A percentile compares a stretch with the other conserved stretches of the same genome.
phyloP scores from a whole-genome alignment of 1,139 yeast species.

The Kodamaea plutei region DNA sequence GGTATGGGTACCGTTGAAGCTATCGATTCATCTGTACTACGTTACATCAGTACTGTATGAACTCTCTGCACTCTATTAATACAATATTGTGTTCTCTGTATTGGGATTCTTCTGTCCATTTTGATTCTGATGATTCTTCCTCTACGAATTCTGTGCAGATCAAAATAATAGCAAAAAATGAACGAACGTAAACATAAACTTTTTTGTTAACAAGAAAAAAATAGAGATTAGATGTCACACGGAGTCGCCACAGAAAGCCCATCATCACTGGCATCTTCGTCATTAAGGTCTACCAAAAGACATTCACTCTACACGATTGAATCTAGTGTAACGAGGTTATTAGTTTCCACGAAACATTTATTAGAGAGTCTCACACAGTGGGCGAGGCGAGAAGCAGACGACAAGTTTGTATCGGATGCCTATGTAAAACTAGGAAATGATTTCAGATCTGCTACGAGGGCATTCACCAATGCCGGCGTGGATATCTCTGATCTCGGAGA shows the following conservation, averaged over 20 bases:
- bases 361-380: conserved; percentile 84
- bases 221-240: conserved; percentile 5
- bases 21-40: no score
- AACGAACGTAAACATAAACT: neutral
- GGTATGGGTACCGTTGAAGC: no score
- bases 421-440: conserved; percentile 93
- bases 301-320: conserved; percentile 63
- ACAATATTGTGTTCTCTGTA: no score
- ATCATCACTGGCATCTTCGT: conserved; percentile 7
- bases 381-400: conserved; percentile 79
- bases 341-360: conserved; percentile 86
- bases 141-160: no score
- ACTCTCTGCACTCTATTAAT: no score
- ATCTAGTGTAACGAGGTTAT: conserved; percentile 73
- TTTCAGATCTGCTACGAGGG: conserved; percentile 79
- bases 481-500: conserved; percentile 71
- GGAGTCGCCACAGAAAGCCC: conserved; percentile 6
- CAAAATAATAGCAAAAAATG: no score
- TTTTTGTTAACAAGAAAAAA: neutral
- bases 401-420: conserved; percentile 82
- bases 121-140: no score
- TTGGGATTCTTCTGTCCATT: no score
- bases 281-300: conserved; percentile 18
- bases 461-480: conserved; percentile 64
- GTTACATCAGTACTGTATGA: no score